These are phyloP conservation scores for Ziziphus jujuba DNA, from an alignment of 306 rosid genomes.

Conservation along the genomic window DNA sequence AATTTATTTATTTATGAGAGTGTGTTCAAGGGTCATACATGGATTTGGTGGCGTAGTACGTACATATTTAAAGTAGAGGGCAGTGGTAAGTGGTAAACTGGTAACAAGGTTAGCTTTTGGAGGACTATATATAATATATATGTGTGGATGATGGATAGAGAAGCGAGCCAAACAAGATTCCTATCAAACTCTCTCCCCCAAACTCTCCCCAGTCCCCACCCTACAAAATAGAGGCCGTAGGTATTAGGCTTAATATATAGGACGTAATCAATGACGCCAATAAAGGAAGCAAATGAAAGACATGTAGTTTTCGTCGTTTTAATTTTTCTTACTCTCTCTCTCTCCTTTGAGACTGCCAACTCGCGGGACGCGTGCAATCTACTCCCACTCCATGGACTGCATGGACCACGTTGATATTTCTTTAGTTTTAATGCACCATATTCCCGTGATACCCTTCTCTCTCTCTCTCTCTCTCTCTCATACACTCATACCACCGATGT, in stretches of 20 bases:
- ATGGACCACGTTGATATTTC: constrained; percentile 32
- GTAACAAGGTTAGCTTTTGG: not conserved
- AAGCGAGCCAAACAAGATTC: constrained; percentile 22
- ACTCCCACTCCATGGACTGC: constrained; percentile 15
- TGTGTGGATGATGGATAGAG: no score
- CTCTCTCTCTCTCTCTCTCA: constrained; percentile 3
- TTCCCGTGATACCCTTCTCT: constrained; percentile 25
- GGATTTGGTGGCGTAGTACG: no score
- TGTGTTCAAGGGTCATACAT: no score
- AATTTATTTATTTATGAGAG: no score
- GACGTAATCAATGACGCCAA: constrained; percentile 37
- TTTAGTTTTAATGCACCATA: constrained; percentile 11
- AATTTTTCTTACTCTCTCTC: constrained; percentile 3
- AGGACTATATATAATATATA: not conserved
- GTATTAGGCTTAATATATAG: constrained; percentile 25
- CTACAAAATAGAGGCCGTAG: constrained; percentile 16
- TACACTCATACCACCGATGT: not conserved
- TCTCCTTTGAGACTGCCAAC: constrained; percentile 1
- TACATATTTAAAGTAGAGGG: no score
- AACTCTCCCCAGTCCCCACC: constrained; percentile 24
- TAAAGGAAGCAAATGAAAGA: constrained; percentile 16
- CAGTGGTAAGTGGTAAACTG: no score
- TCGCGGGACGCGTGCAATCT: constrained; percentile 23
- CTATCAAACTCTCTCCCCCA: not conserved
- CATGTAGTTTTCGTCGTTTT: constrained; percentile 16